Evolutionary conservation across 2,329 filamentous ascomycete species (phyloP), one percentile per base, ranked within the genome.

Genomic region (Westerdykella aurantiaca): DNA sequence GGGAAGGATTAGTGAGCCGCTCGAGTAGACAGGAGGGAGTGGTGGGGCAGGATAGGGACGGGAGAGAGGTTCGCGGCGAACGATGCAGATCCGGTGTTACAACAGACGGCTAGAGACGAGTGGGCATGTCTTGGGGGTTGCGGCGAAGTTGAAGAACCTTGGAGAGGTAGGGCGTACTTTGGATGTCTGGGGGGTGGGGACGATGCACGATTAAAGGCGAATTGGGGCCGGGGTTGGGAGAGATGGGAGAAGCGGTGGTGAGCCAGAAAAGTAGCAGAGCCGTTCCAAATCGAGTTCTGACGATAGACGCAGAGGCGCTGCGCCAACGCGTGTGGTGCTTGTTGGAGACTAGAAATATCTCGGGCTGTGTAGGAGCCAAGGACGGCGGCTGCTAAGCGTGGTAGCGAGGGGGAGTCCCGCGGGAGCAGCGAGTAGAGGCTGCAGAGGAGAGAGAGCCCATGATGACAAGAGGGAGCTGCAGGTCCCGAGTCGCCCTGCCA

Each of bases 291-390:
- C 51, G 54, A 52, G 61, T 49, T 56, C 55, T 55, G 53, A 56
- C 48, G 51, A 58, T 52, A 53, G 52, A 56, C 55, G 53, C 51
- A 57, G 56, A 50, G 47, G 50, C 52, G 58, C 61, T 64, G 60
- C 63, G 60, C 58, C 58, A 48, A 35, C 33, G 45, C 49, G 46
- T 52, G 46, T 43, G 39, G 34, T 44, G 44, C 48, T 56, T 57
- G 52, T 53, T 54, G 55, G 52, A 48, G 49, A 57, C 61, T 60
- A 60, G 56, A 67, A 66, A 66, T 64, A 64, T 55, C 57, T 59
- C 54, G 57, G 64, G 64, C 63, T 64, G 64, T 67, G 64, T 55
- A 55, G 64, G 57, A 54, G 54, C 61, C 58, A 59, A 57, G 48
- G 41, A 48, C 50, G 55, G 22, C 23, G 38, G 43, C 49, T 45